A percentile compares a stretch with the other conserved stretches of the same genome.
Evolutionary conservation across 1,139 yeast species (phyloP).

Genomic region (Blastobotrys petasosporus): DNA sequence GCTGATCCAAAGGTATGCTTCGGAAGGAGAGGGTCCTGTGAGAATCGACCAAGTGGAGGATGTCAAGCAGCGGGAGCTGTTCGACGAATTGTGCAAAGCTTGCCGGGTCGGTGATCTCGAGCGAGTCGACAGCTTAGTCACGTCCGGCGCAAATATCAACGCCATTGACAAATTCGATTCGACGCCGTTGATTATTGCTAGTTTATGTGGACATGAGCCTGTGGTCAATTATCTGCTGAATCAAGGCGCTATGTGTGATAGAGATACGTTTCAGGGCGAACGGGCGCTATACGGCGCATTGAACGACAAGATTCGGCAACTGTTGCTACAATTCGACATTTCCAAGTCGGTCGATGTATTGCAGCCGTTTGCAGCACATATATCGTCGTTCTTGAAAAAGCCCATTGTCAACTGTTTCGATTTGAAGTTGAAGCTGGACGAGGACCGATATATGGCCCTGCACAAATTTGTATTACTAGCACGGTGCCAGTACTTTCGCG

Average conservation of each 20-base stretch:
- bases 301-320: constrained; percentile 55
- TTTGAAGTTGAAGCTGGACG: constrained; percentile 10
- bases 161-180: constrained; percentile 67
- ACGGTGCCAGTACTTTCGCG: constrained; percentile 32
- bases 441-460: constrained; percentile 11
- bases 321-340: constrained; percentile 56
- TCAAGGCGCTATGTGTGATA: constrained; percentile 68
- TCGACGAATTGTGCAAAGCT: constrained; percentile 51
- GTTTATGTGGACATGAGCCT: constrained; percentile 65
- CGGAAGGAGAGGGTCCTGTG: constrained; percentile 5
- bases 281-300: constrained; percentile 75
- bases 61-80: constrained; percentile 21
- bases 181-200: constrained; percentile 66
- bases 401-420: constrained; percentile 23
- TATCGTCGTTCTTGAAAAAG: constrained; percentile 44
- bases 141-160: constrained; percentile 40
- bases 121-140: constrained; percentile 51
- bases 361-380: constrained; percentile 73
- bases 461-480: constrained; percentile 40
- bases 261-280: constrained; percentile 76
- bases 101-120: constrained; percentile 67
- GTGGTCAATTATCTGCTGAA: constrained; percentile 56
- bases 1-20: constrained; percentile 10
- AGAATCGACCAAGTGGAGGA: constrained; percentile 3
- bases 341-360: constrained; percentile 60